Conservation (phyloP, 2,329 filamentous ascomycete genomes). For the Aspergillus phoenicis region DNA sequence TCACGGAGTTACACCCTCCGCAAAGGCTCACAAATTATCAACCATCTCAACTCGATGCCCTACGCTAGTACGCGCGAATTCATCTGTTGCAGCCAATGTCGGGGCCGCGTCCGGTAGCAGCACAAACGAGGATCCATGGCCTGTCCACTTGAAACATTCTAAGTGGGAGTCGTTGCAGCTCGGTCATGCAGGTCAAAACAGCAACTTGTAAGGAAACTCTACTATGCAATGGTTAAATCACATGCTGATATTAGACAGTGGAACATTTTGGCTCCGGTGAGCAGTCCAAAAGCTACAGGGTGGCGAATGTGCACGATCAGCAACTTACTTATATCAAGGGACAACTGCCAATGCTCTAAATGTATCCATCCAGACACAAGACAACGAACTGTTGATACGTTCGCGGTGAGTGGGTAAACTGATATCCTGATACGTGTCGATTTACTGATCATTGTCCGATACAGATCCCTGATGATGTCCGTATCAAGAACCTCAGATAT, state of each 20-base stretch:
- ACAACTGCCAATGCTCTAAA: slow-evolving; percentile 69
- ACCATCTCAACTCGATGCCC: too few relatives aligned
- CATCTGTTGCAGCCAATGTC: background rate
- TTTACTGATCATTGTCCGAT: background rate
- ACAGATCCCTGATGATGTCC: slow-evolving; percentile 53
- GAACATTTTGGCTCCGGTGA: slow-evolving; percentile 23
- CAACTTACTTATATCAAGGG: slow-evolving; percentile 49
- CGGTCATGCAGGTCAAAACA: background rate
- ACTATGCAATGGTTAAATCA: background rate
- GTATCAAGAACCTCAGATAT: slow-evolving; percentile 34
- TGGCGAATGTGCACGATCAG: slow-evolving; percentile 18
- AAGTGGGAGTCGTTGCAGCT: background rate
- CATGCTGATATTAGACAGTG: slow-evolving; percentile 16
- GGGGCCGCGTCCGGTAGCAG: background rate
- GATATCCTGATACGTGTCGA: background rate
- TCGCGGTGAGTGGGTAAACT: slow-evolving; percentile 53
- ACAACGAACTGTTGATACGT: slow-evolving; percentile 70
- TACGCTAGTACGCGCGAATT: background rate
- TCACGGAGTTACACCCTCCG: background rate
- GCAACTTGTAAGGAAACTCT: background rate
- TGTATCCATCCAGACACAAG: slow-evolving; percentile 72
- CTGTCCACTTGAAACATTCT: background rate
- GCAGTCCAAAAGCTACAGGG: slow-evolving; percentile 11
- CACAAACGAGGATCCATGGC: background rate
- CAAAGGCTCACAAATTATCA: background rate